Conservation (phyloP, 2,329 filamentous ascomycete species). For the Penicillium psychrosexuale region DNA sequence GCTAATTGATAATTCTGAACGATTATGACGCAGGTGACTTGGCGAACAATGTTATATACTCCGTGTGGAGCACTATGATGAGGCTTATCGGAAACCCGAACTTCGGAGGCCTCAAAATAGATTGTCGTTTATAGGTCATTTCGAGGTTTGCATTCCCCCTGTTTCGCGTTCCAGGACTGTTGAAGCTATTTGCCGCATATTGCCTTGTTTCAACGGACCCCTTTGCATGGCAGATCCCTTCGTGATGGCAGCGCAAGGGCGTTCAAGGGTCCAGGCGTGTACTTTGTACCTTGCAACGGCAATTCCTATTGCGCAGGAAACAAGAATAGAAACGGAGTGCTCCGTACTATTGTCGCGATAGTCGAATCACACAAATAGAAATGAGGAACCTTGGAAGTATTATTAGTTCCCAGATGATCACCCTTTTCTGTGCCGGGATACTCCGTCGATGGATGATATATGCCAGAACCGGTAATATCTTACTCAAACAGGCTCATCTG, state of each 20-base stretch:
- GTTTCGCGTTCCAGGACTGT: slow-evolving; percentile 21
- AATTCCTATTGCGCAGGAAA: not conserved
- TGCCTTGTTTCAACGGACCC: slow-evolving; percentile 5
- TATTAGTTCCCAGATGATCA: not conserved
- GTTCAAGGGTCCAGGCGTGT: not conserved
- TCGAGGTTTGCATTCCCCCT: slow-evolving; percentile 14
- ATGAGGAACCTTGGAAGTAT: not conserved
- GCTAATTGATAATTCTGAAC: not conserved
- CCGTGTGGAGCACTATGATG: not conserved
- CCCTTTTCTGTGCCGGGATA: not conserved
- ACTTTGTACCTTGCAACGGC: not conserved
- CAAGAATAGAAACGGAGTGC: not conserved
- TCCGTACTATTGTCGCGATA: not conserved
- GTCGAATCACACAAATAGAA: not conserved
- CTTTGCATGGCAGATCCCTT: slow-evolving; percentile 18
- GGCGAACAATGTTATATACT: not conserved
- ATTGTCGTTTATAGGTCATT: not conserved
- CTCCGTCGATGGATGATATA: not conserved
- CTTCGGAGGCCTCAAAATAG: not conserved
- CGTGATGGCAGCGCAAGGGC: slow-evolving; percentile 2
- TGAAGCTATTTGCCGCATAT: not conserved
- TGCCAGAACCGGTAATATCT: not conserved
- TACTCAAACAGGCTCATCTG: not conserved
- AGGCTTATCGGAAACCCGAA: not conserved
- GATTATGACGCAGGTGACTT: not conserved